Evolutionary conservation across 176 grass and related monocot species (phyloP).

Genomic region (Ensete glaucum): DNA sequence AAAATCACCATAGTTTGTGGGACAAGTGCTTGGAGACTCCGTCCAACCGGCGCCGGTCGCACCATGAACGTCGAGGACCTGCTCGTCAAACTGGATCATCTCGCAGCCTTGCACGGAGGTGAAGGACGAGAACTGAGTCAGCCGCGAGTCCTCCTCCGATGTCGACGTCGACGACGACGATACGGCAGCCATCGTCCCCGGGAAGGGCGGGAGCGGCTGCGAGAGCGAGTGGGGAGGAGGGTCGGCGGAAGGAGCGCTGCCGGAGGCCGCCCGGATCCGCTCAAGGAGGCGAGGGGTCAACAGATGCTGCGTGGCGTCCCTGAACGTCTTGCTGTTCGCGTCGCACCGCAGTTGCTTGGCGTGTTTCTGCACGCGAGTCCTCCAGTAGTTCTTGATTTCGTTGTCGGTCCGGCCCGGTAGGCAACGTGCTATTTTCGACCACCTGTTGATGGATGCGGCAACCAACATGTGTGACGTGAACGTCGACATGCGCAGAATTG

Average conservation of each 20-base stretch:
- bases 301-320: background rate
- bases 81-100: no score
- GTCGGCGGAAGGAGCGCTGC: background rate
- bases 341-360: conserved; percentile 2
- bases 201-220: background rate
- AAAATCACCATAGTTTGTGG: background rate
- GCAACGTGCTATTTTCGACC: background rate
- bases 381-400: conserved; percentile 18
- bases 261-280: background rate
- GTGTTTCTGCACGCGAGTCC: conserved; percentile 10
- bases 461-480: background rate
- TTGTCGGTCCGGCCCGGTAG: conserved; percentile 1
- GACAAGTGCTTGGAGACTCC: background rate
- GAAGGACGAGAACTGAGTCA: background rate
- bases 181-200: background rate
- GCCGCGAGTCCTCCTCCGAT: background rate
- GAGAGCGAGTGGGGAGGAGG: background rate
- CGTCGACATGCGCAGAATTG: no score
- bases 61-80: no score
- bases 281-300: background rate
- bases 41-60: background rate
- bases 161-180: background rate
- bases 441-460: background rate
- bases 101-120: background rate
- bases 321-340: no score